Evolutionary conservation across 2,329 filamentous ascomycete genomes (phyloP).

Genomic region (Raffaelea albimanens): DNA sequence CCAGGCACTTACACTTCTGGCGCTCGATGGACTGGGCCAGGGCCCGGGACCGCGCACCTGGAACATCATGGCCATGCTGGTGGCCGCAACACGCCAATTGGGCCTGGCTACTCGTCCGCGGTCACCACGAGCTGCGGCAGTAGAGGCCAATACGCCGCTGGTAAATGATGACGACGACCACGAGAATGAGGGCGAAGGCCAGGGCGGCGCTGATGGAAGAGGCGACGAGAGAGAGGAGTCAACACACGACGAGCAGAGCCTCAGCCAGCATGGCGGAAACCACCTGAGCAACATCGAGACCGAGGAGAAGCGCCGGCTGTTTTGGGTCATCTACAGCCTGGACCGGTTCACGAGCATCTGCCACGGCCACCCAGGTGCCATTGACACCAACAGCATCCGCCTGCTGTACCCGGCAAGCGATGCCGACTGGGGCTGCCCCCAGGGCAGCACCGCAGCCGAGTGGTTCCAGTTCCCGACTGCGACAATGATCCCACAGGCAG

Average conservation of each 20-base stretch:
- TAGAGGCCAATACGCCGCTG: conserved; percentile 4
- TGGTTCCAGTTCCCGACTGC: conserved; percentile 4
- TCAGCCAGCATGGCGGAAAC: no score
- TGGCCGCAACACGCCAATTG: conserved; percentile 8
- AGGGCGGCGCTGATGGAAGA: no score
- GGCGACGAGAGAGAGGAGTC: no score
- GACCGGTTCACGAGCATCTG: conserved; percentile 11
- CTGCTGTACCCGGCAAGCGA: conserved; percentile 9
- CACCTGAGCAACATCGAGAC: conserved; percentile 4
- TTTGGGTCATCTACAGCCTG: conserved; percentile 11
- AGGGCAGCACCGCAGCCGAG: background rate
- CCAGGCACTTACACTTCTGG: conserved; percentile 8
- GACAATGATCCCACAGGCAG: no score
- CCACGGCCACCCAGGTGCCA: conserved; percentile 9
- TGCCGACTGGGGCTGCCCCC: conserved; percentile 5
- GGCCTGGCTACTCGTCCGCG: conserved; percentile 4
- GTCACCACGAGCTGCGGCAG: background rate
- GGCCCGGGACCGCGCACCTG: conserved; percentile 9
- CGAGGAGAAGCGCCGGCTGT: conserved; percentile 11
- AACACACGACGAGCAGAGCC: no score
- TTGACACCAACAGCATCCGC: conserved; percentile 6
- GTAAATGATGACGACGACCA: conserved; percentile 1
- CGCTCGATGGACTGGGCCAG: conserved; percentile 8
- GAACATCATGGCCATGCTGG: conserved; percentile 12
- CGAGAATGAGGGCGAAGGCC: no score